These are phyloP conservation scores for Microbotryum saponariae DNA, from an alignment of 1,284 basidiomycete genomes.

Conservation along the genomic window DNA sequence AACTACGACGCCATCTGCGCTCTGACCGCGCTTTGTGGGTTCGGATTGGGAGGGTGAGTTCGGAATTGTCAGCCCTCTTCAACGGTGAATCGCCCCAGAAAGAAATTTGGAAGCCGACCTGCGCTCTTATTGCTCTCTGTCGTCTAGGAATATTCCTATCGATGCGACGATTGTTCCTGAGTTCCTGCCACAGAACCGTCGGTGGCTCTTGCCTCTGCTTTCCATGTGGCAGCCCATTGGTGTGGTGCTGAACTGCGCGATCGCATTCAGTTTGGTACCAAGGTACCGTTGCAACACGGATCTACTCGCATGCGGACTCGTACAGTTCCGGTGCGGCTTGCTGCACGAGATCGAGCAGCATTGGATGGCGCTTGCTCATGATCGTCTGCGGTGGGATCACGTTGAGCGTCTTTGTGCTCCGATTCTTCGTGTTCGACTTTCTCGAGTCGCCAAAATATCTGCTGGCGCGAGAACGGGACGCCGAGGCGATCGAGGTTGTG, in stretches of 20 bases:
- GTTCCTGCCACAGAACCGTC: slow-evolving; percentile 39
- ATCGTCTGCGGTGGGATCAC: slow-evolving; percentile 39
- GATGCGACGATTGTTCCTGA: slow-evolving; percentile 71
- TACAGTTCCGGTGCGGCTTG: slow-evolving; percentile 4
- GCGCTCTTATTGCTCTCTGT: not conserved
- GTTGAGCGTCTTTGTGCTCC: slow-evolving; percentile 49
- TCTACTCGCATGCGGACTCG: no score
- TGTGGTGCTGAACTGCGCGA: slow-evolving; percentile 39
- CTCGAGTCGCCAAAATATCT: slow-evolving; percentile 60
- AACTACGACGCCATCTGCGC: slow-evolving; percentile 41
- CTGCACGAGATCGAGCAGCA: slow-evolving; percentile 44
- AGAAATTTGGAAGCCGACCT: no score
- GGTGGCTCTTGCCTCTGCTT: slow-evolving; percentile 44
- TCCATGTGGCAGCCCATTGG: slow-evolving; percentile 44
- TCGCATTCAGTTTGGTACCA: no score
- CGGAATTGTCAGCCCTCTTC: no score
- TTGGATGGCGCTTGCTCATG: slow-evolving; percentile 65
- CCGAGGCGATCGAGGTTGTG: slow-evolving; percentile 61
- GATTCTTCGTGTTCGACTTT: slow-evolving; percentile 65
- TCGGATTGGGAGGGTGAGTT: slow-evolving; percentile 57
- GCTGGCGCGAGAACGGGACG: slow-evolving; percentile 61
- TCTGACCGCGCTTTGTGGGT: slow-evolving; percentile 37
- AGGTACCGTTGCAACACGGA: no score
- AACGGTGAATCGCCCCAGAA: no score
- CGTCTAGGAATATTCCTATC: slow-evolving; percentile 48